Evolutionary conservation across 352 stramenopile genomes (phyloP).

Genomic region (Hyaloperonospora brassicae): DNA sequence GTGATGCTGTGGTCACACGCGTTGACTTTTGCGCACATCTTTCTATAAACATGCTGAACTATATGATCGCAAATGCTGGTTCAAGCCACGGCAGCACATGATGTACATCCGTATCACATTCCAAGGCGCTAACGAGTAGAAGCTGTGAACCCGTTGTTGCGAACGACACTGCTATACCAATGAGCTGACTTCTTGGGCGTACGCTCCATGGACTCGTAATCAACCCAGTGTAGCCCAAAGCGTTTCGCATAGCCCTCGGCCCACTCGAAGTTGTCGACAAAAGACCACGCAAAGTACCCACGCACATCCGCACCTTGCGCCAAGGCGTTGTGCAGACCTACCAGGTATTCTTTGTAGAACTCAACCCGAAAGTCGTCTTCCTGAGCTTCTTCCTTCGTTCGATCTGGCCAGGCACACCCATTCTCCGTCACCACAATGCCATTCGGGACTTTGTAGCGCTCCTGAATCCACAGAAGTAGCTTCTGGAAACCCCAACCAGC

Average conservation of each 20-base stretch:
- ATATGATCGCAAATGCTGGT: too few relatives aligned
- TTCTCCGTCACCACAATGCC: slow-evolving; percentile 91
- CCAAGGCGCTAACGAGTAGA: too few relatives aligned
- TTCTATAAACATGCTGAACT: too few relatives aligned
- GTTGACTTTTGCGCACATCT: too few relatives aligned
- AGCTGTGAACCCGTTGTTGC: slow-evolving; percentile 27
- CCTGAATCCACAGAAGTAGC: slow-evolving; percentile 84
- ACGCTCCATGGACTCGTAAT: slow-evolving; percentile 62
- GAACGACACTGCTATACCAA: slow-evolving; percentile 45
- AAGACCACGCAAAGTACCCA: slow-evolving; percentile 88
- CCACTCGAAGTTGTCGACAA: slow-evolving; percentile 93
- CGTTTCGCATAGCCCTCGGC: slow-evolving; percentile 56
- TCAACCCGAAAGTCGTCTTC: slow-evolving; percentile 72
- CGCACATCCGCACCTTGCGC: slow-evolving; percentile 48
- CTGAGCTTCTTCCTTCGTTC: slow-evolving; percentile 62
- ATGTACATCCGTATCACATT: too few relatives aligned
- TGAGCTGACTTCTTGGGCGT: slow-evolving; percentile 59
- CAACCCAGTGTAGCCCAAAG: slow-evolving; percentile 52
- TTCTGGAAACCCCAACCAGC: slow-evolving; percentile 82
- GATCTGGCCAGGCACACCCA: slow-evolving; percentile 60
- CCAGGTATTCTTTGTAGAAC: slow-evolving; percentile 82
- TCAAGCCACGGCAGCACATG: too few relatives aligned
- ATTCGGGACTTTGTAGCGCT: slow-evolving; percentile 64
- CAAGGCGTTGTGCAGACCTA: slow-evolving; percentile 45
- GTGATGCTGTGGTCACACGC: too few relatives aligned